Evolutionary conservation across 345 rosid genomes (phyloP).

Genomic region (Ricinus communis): DNA sequence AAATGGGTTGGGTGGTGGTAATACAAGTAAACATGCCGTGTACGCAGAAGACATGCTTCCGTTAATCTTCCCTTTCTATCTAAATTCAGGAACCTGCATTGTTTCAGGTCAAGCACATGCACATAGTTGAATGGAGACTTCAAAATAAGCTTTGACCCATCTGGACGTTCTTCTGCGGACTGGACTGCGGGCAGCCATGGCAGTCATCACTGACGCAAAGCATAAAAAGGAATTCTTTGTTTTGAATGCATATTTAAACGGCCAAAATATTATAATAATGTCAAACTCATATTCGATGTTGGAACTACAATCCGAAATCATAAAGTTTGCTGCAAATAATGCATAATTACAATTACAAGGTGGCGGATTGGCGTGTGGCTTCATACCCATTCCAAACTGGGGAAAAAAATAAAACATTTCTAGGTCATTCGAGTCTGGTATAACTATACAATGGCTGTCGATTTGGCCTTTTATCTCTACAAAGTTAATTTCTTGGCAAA

Average conservation of each 20-base stretch:
- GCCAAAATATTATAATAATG: not conserved
- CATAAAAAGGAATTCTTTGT: not conserved
- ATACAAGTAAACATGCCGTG: too few relatives aligned
- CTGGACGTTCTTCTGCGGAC: not conserved
- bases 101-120: too few relatives aligned
- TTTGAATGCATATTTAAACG: not conserved
- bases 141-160: too few relatives aligned
- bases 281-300: not conserved
- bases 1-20: too few relatives aligned
- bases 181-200: too few relatives aligned
- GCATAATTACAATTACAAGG: conserved; percentile 6
- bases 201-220: not conserved
- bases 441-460: conserved; percentile 16
- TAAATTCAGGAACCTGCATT: too few relatives aligned
- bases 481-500: not conserved
- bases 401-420: not conserved
- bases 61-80: too few relatives aligned
- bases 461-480: conserved; percentile 10
- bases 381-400: not conserved
- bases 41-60: too few relatives aligned
- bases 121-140: too few relatives aligned
- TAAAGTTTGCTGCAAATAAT: not conserved
- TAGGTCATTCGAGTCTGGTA: not conserved
- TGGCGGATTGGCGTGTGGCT: not conserved
- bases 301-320: not conserved